Conservation (phyloP, 805 yeast species). For the Ogataea trehalophila region DNA sequence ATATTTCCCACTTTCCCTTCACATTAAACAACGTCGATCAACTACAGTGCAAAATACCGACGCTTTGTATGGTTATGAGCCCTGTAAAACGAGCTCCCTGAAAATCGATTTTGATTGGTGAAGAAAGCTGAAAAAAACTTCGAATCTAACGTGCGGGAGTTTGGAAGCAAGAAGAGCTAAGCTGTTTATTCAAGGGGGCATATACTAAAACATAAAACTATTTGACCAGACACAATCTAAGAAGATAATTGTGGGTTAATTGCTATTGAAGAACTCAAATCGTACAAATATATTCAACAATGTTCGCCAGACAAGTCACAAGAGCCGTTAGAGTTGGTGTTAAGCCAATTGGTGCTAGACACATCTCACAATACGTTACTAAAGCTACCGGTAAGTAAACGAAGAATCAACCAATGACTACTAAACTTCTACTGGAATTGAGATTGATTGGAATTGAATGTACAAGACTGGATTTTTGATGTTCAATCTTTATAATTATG, state of each 20-base stretch:
- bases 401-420: too few relatives aligned
- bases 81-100: background rate
- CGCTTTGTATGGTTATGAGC: background rate
- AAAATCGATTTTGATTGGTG: constrained; percentile 15
- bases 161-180: background rate
- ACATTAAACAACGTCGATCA: background rate
- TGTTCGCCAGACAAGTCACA: constrained; percentile 32
- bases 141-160: background rate
- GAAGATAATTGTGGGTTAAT: too few relatives aligned
- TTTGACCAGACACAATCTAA: background rate
- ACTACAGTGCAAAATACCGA: constrained; percentile 5
- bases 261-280: background rate
- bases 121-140: constrained; percentile 2
- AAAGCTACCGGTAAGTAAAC: constrained; percentile 33
- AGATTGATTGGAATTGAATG: background rate
- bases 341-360: constrained; percentile 31
- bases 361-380: constrained; percentile 33
- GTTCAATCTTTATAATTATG: background rate
- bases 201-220: background rate
- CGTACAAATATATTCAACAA: constrained; percentile 3
- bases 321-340: constrained; percentile 26
- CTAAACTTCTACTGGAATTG: background rate
- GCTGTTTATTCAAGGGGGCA: background rate
- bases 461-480: background rate
- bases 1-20: background rate